Percentiles rank a stretch among this genome's conserved stretches.
phyloP scores from a whole-genome alignment of 1,284 basidiomycete species.

The Moesziomyces antarcticus region DNA sequence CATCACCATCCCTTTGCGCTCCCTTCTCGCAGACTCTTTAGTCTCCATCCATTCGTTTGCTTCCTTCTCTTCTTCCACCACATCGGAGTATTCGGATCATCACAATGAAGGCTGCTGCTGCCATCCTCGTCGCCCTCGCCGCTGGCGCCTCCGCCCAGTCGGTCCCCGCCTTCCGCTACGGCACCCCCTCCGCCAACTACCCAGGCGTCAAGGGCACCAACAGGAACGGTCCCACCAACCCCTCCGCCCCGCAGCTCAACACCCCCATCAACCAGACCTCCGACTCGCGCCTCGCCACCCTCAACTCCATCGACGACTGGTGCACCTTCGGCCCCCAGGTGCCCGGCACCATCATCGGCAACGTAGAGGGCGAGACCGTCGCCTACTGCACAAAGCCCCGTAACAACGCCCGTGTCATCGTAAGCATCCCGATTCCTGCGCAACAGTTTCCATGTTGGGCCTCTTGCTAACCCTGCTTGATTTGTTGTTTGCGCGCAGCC shows the following conservation, averaged over 20 bases:
- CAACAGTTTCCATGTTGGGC: too few relatives aligned
- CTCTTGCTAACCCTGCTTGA: background rate
- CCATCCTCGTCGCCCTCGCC: conserved; percentile 31
- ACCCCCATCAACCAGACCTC: conserved; percentile 65
- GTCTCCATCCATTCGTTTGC: conserved; percentile 3
- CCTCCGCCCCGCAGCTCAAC: conserved; percentile 47
- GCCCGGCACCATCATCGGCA: conserved; percentile 71
- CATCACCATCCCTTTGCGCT: conserved; percentile 7
- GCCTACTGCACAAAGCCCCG: conserved; percentile 76
- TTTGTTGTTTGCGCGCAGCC: conserved; percentile 19
- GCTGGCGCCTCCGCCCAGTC: conserved; percentile 43
- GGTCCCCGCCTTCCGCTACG: conserved; percentile 55
- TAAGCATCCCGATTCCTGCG: conserved; percentile 14
- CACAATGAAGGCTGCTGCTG: conserved; percentile 41
- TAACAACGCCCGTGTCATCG: conserved; percentile 66
- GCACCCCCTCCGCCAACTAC: conserved; percentile 52
- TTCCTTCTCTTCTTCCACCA: background rate
- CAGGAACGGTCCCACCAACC: conserved; percentile 62
- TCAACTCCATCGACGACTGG: conserved; percentile 65
- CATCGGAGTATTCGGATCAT: too few relatives aligned
- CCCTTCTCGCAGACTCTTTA: background rate
- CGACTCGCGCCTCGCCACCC: conserved; percentile 50
- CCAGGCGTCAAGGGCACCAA: conserved; percentile 55
- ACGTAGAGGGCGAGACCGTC: conserved; percentile 77
- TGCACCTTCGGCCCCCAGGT: conserved; percentile 68